Base-by-base conservation (phyloP, 192 early-diverging fungal species). In the Chytriomyces sp. region DNA sequence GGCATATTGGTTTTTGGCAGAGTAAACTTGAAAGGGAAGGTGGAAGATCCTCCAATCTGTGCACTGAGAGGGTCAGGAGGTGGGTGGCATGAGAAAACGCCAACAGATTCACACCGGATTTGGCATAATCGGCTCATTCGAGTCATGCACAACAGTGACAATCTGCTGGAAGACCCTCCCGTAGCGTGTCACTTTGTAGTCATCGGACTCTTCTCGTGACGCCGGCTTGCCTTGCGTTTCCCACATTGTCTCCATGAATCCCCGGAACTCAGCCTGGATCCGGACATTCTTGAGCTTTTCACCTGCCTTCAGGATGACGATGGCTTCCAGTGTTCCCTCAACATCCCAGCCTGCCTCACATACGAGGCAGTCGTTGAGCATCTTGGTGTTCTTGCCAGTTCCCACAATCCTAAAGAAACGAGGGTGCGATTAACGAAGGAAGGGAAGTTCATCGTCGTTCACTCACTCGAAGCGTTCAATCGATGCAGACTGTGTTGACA, bases 81-180 rank as follows among this genome's bases (percentile, higher is more conserved):
- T n/a, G n/a, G n/a, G n/a, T n/a, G n/a, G n/a, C n/a, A n/a, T n/a
- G n/a, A n/a, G n/a, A n/a, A 22, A 58, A 28, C 30, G 30, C 14
- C 30, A 58, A n/a, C 12, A 3, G 2, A 3, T 0, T 3, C n/a
- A 4, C 56, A n/a, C 36, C 36, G 59, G 36, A 17, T 61, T 61
- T 14, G 66, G 66, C 12, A 28, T 26, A 12, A 69, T 22, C 26
- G 66, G 25, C 6, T 54, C 32, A 12, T 54, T 25, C 14, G 66
- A 69, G 1, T 69, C 36, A 56, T 69, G 56, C 17, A 69, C 66
- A 36, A 69, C 34, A 4, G 14, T 10, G 5, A 69, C 66, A 25
- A 69, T 25, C 40, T 69, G 66, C 66, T 69, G 66, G 30, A 69
- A 69, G 32, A 69, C 31, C 22, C 66, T 17, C 3, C 44, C 44